Evolutionary conservation across 2,329 filamentous ascomycete species (phyloP).

Genomic region (Penicillium brasilianum): DNA sequence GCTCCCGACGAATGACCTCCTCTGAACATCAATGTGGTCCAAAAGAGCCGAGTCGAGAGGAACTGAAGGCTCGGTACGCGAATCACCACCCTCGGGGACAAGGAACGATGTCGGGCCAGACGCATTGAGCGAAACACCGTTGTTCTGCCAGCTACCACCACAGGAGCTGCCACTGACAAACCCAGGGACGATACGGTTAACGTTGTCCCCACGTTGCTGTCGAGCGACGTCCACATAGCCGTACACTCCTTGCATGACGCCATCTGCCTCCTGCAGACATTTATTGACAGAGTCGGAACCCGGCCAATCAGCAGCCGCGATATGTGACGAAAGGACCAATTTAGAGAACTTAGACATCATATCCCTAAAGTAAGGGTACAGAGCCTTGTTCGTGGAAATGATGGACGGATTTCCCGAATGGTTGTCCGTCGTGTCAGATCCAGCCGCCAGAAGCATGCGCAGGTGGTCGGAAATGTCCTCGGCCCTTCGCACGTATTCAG

Average conservation of each 20-base stretch:
- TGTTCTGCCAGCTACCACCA: constrained; percentile 85
- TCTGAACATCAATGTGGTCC: constrained; percentile 83
- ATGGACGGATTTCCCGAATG: constrained; percentile 99
- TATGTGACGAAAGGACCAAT: constrained; percentile 94
- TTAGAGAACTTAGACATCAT: constrained; percentile 99
- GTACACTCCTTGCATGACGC: constrained; percentile 89
- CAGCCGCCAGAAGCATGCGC: constrained; percentile 88
- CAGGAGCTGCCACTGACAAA: constrained; percentile 85
- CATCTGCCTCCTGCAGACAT: constrained; percentile 95
- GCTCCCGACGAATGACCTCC: constrained; percentile 81
- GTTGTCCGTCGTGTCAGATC: constrained; percentile 96
- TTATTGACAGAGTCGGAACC: constrained; percentile 93
- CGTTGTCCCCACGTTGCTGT: constrained; percentile 90
- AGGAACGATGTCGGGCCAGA: constrained; percentile 72
- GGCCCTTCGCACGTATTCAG: constrained; percentile 91
- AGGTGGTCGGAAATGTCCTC: constrained; percentile 98
- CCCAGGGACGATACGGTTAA: constrained; percentile 88
- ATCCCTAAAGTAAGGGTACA: constrained; percentile 96
- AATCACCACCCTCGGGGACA: constrained; percentile 83
- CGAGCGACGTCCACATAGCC: constrained; percentile 95
- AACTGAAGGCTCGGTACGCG: constrained; percentile 70
- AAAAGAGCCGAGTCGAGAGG: constrained; percentile 77
- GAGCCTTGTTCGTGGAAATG: constrained; percentile 94
- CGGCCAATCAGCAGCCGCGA: constrained; percentile 94
- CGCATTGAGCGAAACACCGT: constrained; percentile 66